Evolutionary conservation across 2,329 filamentous ascomycete species (phyloP).

Genomic region (Parasarocladium wereldwijsianum): DNA sequence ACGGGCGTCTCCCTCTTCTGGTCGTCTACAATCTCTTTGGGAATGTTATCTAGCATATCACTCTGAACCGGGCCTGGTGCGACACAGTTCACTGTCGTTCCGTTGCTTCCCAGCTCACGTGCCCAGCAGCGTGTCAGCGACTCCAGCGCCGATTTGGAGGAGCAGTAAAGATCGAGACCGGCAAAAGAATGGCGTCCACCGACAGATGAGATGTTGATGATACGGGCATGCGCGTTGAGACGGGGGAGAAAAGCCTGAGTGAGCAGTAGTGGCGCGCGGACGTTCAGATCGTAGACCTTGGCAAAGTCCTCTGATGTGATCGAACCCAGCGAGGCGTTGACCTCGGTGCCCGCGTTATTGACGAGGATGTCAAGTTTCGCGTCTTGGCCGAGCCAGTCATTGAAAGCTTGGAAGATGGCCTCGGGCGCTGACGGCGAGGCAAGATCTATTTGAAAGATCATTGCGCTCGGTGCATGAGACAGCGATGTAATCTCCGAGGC

Average conservation of each 20-base stretch:
- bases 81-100: conserved; percentile 47
- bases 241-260: conserved; percentile 36
- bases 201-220: conserved; percentile 46
- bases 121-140: conserved; percentile 44
- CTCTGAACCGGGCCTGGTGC: conserved; percentile 43
- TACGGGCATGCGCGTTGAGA: conserved; percentile 28
- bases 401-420: neutral
- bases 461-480: neutral
- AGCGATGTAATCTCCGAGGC: conserved; percentile 7
- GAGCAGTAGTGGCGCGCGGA: conserved; percentile 37
- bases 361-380: conserved; percentile 17
- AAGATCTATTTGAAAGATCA: too few species aligned
- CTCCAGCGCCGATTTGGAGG: conserved; percentile 45
- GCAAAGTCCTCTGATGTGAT: conserved; percentile 35
- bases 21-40: conserved; percentile 29
- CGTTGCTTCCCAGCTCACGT: conserved; percentile 36
- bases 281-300: conserved; percentile 40
- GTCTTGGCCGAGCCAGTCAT: conserved; percentile 1
- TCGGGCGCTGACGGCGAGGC: conserved; percentile 7
- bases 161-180: conserved; percentile 33
- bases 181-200: conserved; percentile 31
- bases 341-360: conserved; percentile 23
- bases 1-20: conserved; percentile 36
- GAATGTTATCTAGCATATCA: conserved; percentile 40
- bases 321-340: conserved; percentile 20